Conservation (phyloP, 805 yeast species). For the Myxozyma monticola region DNA sequence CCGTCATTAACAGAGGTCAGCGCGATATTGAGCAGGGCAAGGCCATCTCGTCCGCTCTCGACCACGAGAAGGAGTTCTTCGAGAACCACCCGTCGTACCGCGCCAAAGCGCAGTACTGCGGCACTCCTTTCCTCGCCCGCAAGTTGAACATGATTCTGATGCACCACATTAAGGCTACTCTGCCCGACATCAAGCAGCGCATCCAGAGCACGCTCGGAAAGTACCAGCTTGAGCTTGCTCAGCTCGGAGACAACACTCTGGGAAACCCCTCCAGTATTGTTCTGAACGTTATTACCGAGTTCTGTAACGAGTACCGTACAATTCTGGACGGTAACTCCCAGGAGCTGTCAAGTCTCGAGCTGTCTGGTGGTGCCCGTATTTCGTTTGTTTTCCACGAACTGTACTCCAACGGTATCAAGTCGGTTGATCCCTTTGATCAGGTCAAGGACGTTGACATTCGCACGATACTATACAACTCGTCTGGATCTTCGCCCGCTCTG, state of each 20-base stretch:
- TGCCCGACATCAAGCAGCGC: conserved; percentile 91
- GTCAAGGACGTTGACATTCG: conserved; percentile 94
- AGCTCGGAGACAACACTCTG: conserved; percentile 64
- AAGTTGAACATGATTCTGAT: conserved; percentile 83
- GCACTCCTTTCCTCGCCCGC: conserved; percentile 96
- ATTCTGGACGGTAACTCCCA: conserved; percentile 89
- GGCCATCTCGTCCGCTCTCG: conserved; percentile 82
- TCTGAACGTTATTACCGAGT: conserved; percentile 85
- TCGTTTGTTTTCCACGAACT: conserved; percentile 96
- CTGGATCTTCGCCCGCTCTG: conserved; percentile 93
- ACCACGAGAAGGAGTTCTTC: conserved; percentile 76
- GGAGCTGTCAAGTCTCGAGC: conserved; percentile 83
- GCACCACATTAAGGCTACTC: conserved; percentile 82
- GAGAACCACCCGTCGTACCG: conserved; percentile 88
- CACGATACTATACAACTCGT: conserved; percentile 93
- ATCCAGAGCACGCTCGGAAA: conserved; percentile 82
- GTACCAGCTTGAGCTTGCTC: conserved; percentile 73
- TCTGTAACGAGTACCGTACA: conserved; percentile 86
- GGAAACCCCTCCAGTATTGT: conserved; percentile 90
- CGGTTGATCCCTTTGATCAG: conserved; percentile 94
- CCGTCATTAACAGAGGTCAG: conserved; percentile 96
- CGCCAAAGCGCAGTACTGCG: conserved; percentile 93
- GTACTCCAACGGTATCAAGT: conserved; percentile 84
- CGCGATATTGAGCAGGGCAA: conserved; percentile 88
- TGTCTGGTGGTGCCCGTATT: conserved; percentile 97